These are phyloP conservation scores for Aspergillus steynii DNA, from an alignment of 495 filamentous ascomycete genomes.

Conservation along the genomic window DNA sequence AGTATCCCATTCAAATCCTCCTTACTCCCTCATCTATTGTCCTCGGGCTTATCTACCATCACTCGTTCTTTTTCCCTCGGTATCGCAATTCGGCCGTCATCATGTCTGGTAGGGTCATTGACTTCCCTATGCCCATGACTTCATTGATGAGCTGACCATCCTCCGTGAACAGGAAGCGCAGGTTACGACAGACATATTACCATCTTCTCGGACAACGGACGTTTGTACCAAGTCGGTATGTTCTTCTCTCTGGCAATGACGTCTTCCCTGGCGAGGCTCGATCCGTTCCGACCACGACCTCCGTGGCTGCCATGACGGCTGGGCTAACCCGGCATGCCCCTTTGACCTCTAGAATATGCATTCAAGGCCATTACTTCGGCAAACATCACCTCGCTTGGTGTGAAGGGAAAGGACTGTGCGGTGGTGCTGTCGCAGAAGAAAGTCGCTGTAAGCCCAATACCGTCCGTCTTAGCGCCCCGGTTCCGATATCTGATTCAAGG, in stretches of 20 bases:
- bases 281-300: neutral
- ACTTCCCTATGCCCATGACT: constrained; percentile 30
- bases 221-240: constrained; percentile 99
- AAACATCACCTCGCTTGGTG: constrained; percentile 96
- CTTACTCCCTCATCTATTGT: constrained; percentile 5
- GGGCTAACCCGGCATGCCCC: neutral
- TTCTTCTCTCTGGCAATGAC: constrained; percentile 22
- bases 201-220: constrained; percentile 98
- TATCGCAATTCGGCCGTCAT: constrained; percentile 23
- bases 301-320: neutral
- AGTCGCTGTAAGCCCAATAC: constrained; percentile 74
- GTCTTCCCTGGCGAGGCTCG: neutral
- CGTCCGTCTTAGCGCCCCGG: neutral
- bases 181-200: constrained; percentile 95
- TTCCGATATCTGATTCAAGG: constrained; percentile 15
- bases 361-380: constrained; percentile 99
- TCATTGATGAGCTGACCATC: constrained; percentile 38
- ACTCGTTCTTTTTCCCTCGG: constrained; percentile 2
- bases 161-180: constrained; percentile 72
- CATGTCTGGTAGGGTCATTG: constrained; percentile 45
- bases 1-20: constrained; percentile 13
- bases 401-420: constrained; percentile 94
- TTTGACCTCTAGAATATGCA: constrained; percentile 78
- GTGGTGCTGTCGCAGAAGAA: constrained; percentile 99
- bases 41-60: neutral